A percentile compares a stretch with the other conserved stretches of the same genome.
Conservation (phyloP, 2,329 filamentous ascomycete genomes). For the Stenocarpella maydis region DNA sequence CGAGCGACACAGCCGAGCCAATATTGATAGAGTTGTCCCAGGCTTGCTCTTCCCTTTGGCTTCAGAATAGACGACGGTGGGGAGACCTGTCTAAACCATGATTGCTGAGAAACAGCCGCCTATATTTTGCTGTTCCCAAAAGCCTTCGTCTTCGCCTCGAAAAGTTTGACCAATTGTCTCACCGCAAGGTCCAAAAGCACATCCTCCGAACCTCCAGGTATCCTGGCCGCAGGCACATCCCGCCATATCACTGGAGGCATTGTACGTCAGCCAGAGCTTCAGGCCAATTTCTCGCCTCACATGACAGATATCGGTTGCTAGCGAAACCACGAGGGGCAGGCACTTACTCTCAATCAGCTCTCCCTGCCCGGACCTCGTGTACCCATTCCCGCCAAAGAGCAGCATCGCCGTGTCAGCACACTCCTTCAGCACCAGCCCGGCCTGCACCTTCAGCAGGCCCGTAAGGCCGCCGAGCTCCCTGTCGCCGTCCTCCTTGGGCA, state of each 20-base stretch:
- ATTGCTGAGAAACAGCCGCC: not conserved
- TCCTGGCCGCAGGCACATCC: conserved; percentile 68
- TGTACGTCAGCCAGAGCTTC: not conserved
- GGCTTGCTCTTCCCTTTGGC: not conserved
- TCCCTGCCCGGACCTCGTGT: conserved; percentile 73
- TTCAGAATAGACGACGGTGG: no score
- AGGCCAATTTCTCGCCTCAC: not conserved
- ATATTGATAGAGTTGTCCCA: no score
- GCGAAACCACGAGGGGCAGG: not conserved
- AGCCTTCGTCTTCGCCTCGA: conserved; percentile 63
- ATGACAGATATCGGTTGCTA: not conserved
- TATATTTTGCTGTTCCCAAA: conserved; percentile 41
- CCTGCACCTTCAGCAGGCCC: conserved; percentile 76
- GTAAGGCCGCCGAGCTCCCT: conserved; percentile 74
- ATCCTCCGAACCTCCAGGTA: conserved; percentile 76
- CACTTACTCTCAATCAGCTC: conserved; percentile 74
- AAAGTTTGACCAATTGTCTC: conserved; percentile 75
- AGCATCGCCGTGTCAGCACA: conserved; percentile 74
- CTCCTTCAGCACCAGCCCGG: conserved; percentile 75
- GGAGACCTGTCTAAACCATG: not conserved
- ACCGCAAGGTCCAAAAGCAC: conserved; percentile 76
- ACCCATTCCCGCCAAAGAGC: conserved; percentile 78
- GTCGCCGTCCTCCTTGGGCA: conserved; percentile 67
- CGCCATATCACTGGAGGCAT: conserved; percentile 61
- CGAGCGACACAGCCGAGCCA: not conserved